phyloP scores from a whole-genome alignment of 2,329 filamentous ascomycete genomes.

The Trichocomaceae sp. region DNA sequence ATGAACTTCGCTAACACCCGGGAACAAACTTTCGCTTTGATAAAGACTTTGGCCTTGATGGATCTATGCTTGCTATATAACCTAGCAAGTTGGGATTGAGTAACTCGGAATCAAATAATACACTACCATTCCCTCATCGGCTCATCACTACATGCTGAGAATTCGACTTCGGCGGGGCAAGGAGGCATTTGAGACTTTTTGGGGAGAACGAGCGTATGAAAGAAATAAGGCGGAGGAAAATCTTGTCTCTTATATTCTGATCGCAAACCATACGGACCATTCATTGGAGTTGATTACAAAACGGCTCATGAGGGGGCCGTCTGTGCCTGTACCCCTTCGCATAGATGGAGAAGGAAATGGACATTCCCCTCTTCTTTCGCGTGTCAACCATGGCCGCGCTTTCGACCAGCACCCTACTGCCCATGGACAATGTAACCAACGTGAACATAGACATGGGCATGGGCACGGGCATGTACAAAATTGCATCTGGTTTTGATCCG shows the following conservation, averaged over 20 bases:
- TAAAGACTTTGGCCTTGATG: constrained; percentile 3
- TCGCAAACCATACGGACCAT: constrained; percentile 1
- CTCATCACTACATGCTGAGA: neutral
- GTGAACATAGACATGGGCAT: neutral
- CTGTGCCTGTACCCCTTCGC: neutral
- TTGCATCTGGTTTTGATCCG: constrained; percentile 4
- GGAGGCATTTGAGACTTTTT: neutral
- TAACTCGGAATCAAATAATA: neutral
- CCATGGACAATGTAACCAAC: constrained; percentile 3
- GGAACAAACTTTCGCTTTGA: neutral
- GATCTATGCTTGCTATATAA: neutral
- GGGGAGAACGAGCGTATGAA: neutral
- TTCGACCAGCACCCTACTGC: constrained; percentile 7
- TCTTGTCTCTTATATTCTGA: neutral
- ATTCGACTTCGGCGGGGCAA: neutral
- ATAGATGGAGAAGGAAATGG: constrained; percentile 11
- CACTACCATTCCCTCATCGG: neutral
- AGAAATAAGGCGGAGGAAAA: neutral
- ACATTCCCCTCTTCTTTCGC: constrained; percentile 12
- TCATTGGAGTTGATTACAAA: constrained; percentile 1
- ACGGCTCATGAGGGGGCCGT: constrained; percentile 1
- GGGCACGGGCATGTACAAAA: neutral
- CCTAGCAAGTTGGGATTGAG: neutral
- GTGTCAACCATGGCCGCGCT: constrained; percentile 12
- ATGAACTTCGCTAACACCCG: neutral